These are phyloP conservation scores for Thraustochytrium striatum DNA, from an alignment of 352 stramenopile genomes.

Conservation along the genomic window DNA sequence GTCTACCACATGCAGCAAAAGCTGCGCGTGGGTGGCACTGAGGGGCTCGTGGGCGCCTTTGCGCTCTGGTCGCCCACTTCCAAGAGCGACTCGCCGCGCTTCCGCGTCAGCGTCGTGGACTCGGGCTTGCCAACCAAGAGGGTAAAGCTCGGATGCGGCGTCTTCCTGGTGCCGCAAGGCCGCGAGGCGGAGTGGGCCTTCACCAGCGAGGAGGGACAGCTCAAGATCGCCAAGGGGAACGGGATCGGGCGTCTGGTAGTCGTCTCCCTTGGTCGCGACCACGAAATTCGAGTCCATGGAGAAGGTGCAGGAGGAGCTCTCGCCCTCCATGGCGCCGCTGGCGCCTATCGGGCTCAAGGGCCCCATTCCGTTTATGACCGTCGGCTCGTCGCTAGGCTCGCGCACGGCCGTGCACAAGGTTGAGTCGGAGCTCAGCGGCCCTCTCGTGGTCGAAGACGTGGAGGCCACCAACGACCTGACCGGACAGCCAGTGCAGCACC, in stretches of 20 bases:
- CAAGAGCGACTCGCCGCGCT: slow-evolving; percentile 57
- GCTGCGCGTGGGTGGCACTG: neutral
- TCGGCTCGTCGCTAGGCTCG: slow-evolving; percentile 64
- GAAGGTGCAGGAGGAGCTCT: slow-evolving; percentile 69
- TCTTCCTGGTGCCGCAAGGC: slow-evolving; percentile 72
- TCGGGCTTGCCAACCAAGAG: slow-evolving; percentile 45
- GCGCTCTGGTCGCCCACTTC: neutral
- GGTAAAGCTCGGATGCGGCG: slow-evolving; percentile 48
- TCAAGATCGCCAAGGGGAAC: slow-evolving; percentile 62
- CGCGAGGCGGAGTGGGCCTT: slow-evolving; percentile 76
- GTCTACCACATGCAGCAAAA: slow-evolving; percentile 43
- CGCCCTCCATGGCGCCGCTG: slow-evolving; percentile 65
- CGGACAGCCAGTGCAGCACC: slow-evolving; percentile 49
- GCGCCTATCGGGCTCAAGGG: slow-evolving; percentile 61
- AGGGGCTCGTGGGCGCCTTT: neutral
- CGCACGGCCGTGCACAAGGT: slow-evolving; percentile 64
- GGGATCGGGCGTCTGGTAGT: slow-evolving; percentile 70
- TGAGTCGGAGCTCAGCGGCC: neutral
- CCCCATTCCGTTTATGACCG: slow-evolving; percentile 68
- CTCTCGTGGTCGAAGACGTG: slow-evolving; percentile 19
- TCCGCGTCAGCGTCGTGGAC: slow-evolving; percentile 65
- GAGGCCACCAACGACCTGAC: slow-evolving; percentile 6
- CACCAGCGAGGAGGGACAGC: slow-evolving; percentile 64
- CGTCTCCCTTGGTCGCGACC: slow-evolving; percentile 63
- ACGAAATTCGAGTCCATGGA: slow-evolving; percentile 65